Percentiles rank a stretch among this genome's conserved stretches.
Evolutionary conservation across 169 alveolate genomes (phyloP).

Genomic region (Eimeria nieschulzi): DNA sequence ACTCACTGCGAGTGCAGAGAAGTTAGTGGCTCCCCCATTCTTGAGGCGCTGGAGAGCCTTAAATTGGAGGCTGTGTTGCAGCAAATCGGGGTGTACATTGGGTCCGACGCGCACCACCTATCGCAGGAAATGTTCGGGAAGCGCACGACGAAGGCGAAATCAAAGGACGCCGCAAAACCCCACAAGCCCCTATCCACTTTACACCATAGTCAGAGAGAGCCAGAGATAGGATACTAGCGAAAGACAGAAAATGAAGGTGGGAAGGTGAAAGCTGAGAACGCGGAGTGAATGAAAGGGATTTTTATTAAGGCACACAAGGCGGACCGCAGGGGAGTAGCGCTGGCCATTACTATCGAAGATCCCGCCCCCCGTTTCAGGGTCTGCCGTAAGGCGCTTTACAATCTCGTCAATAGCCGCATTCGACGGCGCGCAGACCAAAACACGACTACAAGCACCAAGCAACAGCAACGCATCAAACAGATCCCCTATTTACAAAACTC

Average conservation of each 20-base stretch:
- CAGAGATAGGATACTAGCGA: too few species aligned
- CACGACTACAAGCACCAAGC: constrained; percentile 62
- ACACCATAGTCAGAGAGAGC: too few species aligned
- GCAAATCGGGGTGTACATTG: constrained; percentile 90
- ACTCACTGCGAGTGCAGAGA: constrained; percentile 68
- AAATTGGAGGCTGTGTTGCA: constrained; percentile 87
- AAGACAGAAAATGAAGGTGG: too few species aligned
- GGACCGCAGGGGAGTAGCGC: constrained; percentile 84
- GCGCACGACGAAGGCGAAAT: neutral
- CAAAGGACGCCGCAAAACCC: too few species aligned
- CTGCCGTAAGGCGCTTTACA: constrained; percentile 88
- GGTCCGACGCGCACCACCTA: constrained; percentile 93
- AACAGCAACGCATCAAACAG: neutral
- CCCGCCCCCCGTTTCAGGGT: constrained; percentile 84
- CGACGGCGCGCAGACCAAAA: constrained; percentile 98
- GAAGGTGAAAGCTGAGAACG: too few species aligned
- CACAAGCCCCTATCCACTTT: too few species aligned
- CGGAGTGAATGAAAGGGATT: too few species aligned
- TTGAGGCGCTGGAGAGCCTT: constrained; percentile 83
- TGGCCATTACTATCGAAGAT: constrained; percentile 89
- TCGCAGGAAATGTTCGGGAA: constrained; percentile 24
- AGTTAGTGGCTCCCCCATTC: constrained; percentile 72
- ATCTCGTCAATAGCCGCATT: constrained; percentile 99
- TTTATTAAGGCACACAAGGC: neutral
- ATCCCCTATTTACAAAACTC: neutral